These are phyloP conservation scores for Eucalyptus rudis DNA, from an alignment of 345 rosid genomes.

Conservation along the genomic window DNA sequence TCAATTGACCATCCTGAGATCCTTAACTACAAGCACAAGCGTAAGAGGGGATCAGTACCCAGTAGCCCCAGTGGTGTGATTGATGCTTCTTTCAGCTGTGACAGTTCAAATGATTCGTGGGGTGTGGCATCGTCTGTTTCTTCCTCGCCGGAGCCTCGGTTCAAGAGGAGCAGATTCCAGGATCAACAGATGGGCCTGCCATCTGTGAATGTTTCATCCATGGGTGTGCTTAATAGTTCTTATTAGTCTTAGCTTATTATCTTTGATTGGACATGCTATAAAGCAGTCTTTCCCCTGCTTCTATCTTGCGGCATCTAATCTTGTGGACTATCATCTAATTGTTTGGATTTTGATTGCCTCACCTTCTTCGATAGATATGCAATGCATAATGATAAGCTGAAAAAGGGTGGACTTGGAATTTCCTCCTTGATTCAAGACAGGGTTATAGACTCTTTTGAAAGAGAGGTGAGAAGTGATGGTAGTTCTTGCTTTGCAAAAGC, in stretches of 20 bases:
- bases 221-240: constrained; percentile 59
- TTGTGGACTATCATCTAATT: not conserved
- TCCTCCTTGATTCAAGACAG: not conserved
- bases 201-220: constrained; percentile 40
- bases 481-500: not conserved
- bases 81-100: constrained; percentile 47
- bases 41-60: constrained; percentile 20
- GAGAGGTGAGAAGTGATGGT: not conserved
- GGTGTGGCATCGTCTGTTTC: constrained; percentile 26
- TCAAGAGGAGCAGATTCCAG: constrained; percentile 54
- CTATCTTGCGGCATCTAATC: not conserved
- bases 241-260: constrained; percentile 18
- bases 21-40: constrained; percentile 26
- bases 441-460: not conserved
- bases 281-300: not conserved
- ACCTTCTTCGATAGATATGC: not conserved
- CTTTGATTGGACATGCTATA: not conserved
- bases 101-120: constrained; percentile 65
- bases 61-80: constrained; percentile 48
- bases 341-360: not conserved
- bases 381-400: not conserved
- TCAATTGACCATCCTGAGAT: constrained; percentile 8
- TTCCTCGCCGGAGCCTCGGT: constrained; percentile 20
- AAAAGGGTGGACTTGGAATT: not conserved
- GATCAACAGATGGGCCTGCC: constrained; percentile 27